phyloP scores from a whole-genome alignment of 2,329 filamentous ascomycete genomes.

The Scedosporium dehoogii region DNA sequence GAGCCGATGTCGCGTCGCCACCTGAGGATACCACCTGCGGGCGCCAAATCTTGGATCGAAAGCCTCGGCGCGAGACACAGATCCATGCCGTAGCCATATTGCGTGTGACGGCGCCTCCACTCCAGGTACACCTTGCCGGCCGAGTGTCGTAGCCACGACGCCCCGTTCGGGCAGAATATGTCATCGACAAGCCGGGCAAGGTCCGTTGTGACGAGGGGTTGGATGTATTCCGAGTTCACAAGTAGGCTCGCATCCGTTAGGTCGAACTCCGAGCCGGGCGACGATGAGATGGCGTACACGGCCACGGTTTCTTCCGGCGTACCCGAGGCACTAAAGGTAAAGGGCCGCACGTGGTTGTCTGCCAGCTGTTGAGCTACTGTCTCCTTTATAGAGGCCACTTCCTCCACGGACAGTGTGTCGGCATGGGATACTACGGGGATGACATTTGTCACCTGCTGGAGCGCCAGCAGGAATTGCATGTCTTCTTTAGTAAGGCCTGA shows the following conservation, averaged over 20 bases:
- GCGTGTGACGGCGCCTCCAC: slow-evolving; percentile 34
- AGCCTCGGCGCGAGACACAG: slow-evolving; percentile 3
- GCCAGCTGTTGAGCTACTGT: slow-evolving; percentile 46
- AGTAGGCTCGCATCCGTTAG: slow-evolving; percentile 86
- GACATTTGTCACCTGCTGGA: slow-evolving; percentile 70
- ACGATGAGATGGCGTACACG: slow-evolving; percentile 62
- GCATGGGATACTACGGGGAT: slow-evolving; percentile 72
- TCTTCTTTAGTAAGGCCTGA: slow-evolving; percentile 30
- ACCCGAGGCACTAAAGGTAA: slow-evolving; percentile 42
- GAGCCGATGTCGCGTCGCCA: neutral
- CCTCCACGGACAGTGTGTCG: slow-evolving; percentile 54
- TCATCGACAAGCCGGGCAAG: slow-evolving; percentile 58
- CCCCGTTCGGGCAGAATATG: slow-evolving; percentile 68
- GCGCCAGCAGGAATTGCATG: slow-evolving; percentile 58
- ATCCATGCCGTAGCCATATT: slow-evolving; percentile 5
- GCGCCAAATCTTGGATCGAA: neutral
- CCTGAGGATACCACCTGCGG: neutral
- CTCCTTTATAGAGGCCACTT: slow-evolving; percentile 50
- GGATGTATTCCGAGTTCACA: slow-evolving; percentile 85
- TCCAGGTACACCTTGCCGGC: slow-evolving; percentile 72
- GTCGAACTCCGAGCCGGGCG: slow-evolving; percentile 52
- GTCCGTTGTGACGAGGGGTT: slow-evolving; percentile 70
- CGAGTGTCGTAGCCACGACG: slow-evolving; percentile 71
- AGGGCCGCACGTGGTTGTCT: slow-evolving; percentile 49
- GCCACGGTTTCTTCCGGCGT: slow-evolving; percentile 10